Evolutionary conservation across 2,329 filamentous ascomycete genomes (phyloP), one percentile per base, ranked within the genome.

Genomic region (Alternaria infectoria): DNA sequence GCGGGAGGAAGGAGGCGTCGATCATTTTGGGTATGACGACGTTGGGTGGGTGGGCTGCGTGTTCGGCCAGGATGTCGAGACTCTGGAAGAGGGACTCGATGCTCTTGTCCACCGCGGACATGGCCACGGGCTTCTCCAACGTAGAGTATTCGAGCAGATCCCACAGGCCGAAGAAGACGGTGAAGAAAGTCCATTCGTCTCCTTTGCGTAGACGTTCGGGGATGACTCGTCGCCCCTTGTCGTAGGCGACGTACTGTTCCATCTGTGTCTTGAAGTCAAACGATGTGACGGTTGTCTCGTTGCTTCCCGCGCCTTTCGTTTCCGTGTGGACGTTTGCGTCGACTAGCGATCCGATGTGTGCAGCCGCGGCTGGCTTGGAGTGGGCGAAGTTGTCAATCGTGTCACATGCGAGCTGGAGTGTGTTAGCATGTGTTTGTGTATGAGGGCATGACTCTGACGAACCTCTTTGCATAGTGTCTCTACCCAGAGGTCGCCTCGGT

Each of bases 221-320:
- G 17, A 76, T 68, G 36, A 57, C 57, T 15, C 59, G 51, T 54
- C 59, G 60, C n/a, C 64, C 64, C 56, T 69, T 68, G 47, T 68
- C 68, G 52, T 74, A 76, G 30, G 67, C 64, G 17, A 80, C 64
- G 57, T 75, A 81, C 47, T 79, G 75, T 66, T 77, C 72, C 59
- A 81, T 74, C 55, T 80, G 78, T 58, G 73, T 73, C 66, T 78
- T 72, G 55, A 81, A 76, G 68, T 81, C 79, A 62, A 73, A 73
- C 55, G 69, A 62, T 28, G 64, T 68, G 43, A 66, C 65, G 40
- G 57, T 68, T 54, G 63, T 67, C 43, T 55, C 60, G 28, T 69
- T 70, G 36, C 64, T 65, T 44, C 70, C 71, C 25, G 52, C 54
- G 28, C 51, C 57, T 30, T 63, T 61, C 21, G 70, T 71, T 62